phyloP scores from a whole-genome alignment of 2,329 filamentous ascomycete genomes.

The Fusarium anguioides region DNA sequence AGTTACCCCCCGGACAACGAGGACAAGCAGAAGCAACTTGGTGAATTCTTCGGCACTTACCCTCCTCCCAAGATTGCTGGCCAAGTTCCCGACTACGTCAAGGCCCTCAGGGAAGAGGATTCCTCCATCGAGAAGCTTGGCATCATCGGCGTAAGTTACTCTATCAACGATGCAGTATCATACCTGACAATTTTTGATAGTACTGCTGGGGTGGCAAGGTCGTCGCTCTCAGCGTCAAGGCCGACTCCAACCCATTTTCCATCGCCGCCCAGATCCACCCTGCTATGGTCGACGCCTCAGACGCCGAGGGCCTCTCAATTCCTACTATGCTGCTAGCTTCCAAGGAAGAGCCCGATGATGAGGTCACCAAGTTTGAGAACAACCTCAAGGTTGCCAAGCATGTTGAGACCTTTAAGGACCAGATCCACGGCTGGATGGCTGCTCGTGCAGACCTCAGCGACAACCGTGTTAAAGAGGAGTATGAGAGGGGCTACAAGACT shows the following conservation, averaged over 20 bases:
- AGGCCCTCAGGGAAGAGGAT: constrained; percentile 63
- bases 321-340: constrained; percentile 74
- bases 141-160: constrained; percentile 65
- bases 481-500: constrained; percentile 69
- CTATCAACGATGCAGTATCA: neutral
- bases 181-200: constrained; percentile 42
- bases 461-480: constrained; percentile 69
- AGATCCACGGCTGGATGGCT: constrained; percentile 81
- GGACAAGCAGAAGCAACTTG: constrained; percentile 70
- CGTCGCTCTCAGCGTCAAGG: constrained; percentile 62
- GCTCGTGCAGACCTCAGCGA: constrained; percentile 70
- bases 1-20: constrained; percentile 72
- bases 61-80: constrained; percentile 59
- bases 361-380: constrained; percentile 67
- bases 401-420: constrained; percentile 73
- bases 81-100: constrained; percentile 66
- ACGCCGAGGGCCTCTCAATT: constrained; percentile 69
- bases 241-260: constrained; percentile 65
- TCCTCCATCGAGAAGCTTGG: constrained; percentile 68
- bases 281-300: constrained; percentile 71
- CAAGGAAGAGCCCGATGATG: constrained; percentile 68
- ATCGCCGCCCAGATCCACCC: constrained; percentile 66
- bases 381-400: constrained; percentile 66
- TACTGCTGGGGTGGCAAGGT: constrained; percentile 81
- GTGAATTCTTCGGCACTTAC: constrained; percentile 66